Percentiles rank a stretch among this genome's conserved stretches.
phyloP scores from a whole-genome alignment of 495 filamentous ascomycete genomes.

The Neurospora sp. region DNA sequence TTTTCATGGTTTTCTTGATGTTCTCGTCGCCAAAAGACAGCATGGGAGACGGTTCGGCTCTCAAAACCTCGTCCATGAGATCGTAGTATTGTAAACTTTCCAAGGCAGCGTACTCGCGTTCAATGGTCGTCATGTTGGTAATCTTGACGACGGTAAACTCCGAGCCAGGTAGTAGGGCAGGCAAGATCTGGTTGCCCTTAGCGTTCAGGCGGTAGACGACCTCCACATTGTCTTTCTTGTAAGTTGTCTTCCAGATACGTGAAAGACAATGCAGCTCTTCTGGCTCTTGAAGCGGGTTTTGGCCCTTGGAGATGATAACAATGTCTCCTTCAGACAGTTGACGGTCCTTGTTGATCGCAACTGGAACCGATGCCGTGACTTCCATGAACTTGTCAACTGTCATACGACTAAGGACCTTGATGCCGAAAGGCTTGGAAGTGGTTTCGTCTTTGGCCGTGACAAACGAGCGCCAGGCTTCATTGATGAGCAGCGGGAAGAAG shows the following conservation, averaged over 20 bases:
- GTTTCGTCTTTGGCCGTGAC: conserved; percentile 81
- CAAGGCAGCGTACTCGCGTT: conserved; percentile 88
- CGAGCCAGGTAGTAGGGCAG: conserved; percentile 44
- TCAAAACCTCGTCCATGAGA: conserved; percentile 79
- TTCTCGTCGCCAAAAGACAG: conserved; percentile 65
- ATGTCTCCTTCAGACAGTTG: conserved; percentile 78
- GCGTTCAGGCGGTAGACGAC: conserved; percentile 70
- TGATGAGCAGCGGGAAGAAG: conserved; percentile 81
- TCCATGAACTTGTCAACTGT: conserved; percentile 90
- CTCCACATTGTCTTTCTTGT: conserved; percentile 69
- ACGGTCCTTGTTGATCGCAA: conserved; percentile 56
- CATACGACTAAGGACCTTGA: conserved; percentile 75
- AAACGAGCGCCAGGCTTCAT: conserved; percentile 94
- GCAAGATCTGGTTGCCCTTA: conserved; percentile 38
- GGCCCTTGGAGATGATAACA: conserved; percentile 65
- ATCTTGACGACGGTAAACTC: conserved; percentile 70
- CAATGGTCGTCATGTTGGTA: conserved; percentile 79
- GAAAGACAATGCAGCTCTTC: conserved; percentile 73
- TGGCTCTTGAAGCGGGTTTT: conserved; percentile 50
- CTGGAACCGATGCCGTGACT: conserved; percentile 70
- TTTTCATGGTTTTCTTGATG: conserved; percentile 53
- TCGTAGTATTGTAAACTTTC: conserved; percentile 90
- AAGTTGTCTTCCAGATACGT: conserved; percentile 64
- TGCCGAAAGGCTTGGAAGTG: conserved; percentile 63
- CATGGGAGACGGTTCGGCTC: conserved; percentile 79